Base-by-base conservation (phyloP, 805 yeast species). In the Lipomyces lipofer region DNA sequence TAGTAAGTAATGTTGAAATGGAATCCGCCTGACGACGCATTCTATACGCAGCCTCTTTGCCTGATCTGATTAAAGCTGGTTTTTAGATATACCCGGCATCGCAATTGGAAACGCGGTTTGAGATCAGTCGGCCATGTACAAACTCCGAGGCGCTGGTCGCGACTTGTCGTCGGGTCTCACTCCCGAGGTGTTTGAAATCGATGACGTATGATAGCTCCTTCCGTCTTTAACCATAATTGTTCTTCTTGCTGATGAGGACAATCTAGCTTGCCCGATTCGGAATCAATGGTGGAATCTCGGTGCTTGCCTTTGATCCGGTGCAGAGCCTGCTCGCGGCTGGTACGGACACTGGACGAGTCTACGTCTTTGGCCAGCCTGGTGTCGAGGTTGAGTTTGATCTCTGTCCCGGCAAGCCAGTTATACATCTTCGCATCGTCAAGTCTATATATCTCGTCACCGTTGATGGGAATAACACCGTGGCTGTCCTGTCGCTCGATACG, bases 301-400 rank as follows among this genome's bases (percentile, higher is more conserved):
- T 88, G 0, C 67, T 83, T 36, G 95, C 94, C 0, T 87, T 78
- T 70, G 98, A 94, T 67, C 95, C 95, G 2, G 83, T 88, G 1
- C 99, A 94, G 69, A 82, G 94, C 50, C 75, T 94, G 25, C 70
- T 90, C 63, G 97, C 97, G 0, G 73, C 89, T 0, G 85, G 90
- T 2, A 89, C 96, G 0, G 82, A 78, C 33, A 66, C 72, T 6
- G 88, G 90, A 38, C 81, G 81, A 43, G 75, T 94, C 13, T 84
- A 87, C 60, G 85, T 94, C 3, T 85, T 83, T 66, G 99, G 98
- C 1, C 92, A 86, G 65, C 82, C 84, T 39, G 82, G 85, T 50
- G 96, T 90, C 8, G 85, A 85, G 58, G 86, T 81, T 12, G 80
- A 79, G 8, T 76, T 90, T 61, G 78, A 78, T 43, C 65, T 84